These are phyloP conservation scores for Endoconidiophora laricicola DNA, from an alignment of 2,329 filamentous ascomycete species.

Conservation along the genomic window DNA sequence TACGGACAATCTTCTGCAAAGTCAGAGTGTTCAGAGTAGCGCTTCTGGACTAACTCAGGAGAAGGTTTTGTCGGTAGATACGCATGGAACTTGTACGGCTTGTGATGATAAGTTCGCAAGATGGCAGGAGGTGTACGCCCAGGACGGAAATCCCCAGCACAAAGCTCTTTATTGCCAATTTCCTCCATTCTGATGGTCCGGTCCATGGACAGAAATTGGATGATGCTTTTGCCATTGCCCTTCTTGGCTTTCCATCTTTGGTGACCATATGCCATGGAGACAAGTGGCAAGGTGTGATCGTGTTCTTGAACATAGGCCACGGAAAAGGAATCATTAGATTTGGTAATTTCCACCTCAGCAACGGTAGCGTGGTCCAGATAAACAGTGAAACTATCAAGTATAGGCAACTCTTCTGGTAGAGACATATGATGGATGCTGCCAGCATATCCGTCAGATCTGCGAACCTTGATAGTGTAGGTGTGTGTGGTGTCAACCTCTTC, in stretches of 20 bases:
- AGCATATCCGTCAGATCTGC: slow-evolving; percentile 19
- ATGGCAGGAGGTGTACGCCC: background rate
- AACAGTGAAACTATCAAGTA: slow-evolving; percentile 22
- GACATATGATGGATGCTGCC: slow-evolving; percentile 26
- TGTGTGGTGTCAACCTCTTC: slow-evolving; percentile 13
- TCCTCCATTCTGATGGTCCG: background rate
- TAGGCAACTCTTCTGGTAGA: slow-evolving; percentile 27
- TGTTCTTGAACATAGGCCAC: slow-evolving; percentile 19
- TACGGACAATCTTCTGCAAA: slow-evolving; percentile 31
- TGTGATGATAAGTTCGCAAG: slow-evolving; percentile 18
- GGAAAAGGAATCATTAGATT: background rate
- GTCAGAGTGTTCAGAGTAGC: slow-evolving; percentile 22
- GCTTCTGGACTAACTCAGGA: slow-evolving; percentile 23
- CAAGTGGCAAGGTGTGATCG: slow-evolving; percentile 4
- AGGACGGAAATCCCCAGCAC: slow-evolving; percentile 17
- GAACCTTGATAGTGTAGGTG: slow-evolving; percentile 20
- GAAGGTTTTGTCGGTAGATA: slow-evolving; percentile 29
- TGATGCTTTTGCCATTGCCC: background rate
- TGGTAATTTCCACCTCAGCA: slow-evolving; percentile 23
- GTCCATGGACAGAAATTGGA: slow-evolving; percentile 3
- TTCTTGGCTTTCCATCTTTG: background rate
- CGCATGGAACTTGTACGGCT: slow-evolving; percentile 27
- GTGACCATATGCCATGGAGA: slow-evolving; percentile 7
- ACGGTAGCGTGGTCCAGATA: slow-evolving; percentile 23
- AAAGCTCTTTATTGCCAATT: background rate